These are phyloP conservation scores for Porcisia deanei DNA, from an alignment of 208 protist genomes.

Conservation along the genomic window DNA sequence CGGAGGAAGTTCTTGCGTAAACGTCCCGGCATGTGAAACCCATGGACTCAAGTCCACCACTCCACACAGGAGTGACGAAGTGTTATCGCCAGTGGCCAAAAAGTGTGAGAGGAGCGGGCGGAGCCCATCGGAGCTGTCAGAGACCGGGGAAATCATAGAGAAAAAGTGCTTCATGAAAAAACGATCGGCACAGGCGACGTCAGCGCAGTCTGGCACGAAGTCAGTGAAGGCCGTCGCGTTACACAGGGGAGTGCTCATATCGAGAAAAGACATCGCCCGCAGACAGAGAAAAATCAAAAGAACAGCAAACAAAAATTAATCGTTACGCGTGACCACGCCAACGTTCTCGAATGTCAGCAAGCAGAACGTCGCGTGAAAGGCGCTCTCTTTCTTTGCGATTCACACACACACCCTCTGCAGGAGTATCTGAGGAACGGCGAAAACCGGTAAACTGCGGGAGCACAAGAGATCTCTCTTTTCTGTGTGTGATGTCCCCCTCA, in stretches of 20 bases:
- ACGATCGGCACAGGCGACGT: slow-evolving; percentile 18
- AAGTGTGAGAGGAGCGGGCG: not conserved
- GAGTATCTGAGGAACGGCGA: too few relatives aligned
- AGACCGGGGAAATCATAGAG: not conserved
- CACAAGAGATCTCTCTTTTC: too few relatives aligned
- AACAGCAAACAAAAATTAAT: not conserved
- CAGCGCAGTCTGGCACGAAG: slow-evolving; percentile 31
- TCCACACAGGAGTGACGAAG: slow-evolving; percentile 5
- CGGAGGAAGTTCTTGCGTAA: not conserved
- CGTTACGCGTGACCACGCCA: not conserved
- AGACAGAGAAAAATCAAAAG: not conserved
- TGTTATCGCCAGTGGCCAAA: not conserved
- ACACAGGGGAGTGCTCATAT: slow-evolving; percentile 14
- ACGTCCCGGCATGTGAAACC: not conserved
- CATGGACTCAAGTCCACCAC: slow-evolving; percentile 14
- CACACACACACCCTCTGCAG: too few relatives aligned
- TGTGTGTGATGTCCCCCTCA: too few relatives aligned
- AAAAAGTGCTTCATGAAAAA: slow-evolving; percentile 14
- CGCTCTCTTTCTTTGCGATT: not conserved
- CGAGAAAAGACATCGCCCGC: not conserved
- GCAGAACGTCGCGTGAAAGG: not conserved
- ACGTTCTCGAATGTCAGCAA: not conserved
- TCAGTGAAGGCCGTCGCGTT: not conserved
- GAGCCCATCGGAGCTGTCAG: not conserved
- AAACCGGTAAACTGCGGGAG: too few relatives aligned